Evolutionary conservation across 2,329 filamentous ascomycete species (phyloP).

Genomic region (Sporothrix variecibatus): DNA sequence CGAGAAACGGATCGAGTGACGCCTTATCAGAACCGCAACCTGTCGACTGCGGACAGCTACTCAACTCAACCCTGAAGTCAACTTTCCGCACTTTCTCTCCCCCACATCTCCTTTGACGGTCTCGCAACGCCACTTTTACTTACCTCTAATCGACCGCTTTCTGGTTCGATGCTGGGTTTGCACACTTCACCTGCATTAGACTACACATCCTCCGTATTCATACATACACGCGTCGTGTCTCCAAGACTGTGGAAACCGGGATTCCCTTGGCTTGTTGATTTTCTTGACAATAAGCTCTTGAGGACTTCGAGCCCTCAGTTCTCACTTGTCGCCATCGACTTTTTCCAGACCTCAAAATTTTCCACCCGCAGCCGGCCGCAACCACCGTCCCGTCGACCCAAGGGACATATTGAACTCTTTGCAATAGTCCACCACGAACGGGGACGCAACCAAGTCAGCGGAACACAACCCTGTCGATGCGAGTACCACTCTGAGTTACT

Average conservation of each 20-base stretch:
- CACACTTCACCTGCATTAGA: not conserved
- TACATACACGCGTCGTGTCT: not conserved
- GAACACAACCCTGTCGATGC: constrained; percentile 17
- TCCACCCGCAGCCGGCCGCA: constrained; percentile 5
- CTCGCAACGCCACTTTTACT: not conserved
- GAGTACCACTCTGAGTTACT: not conserved
- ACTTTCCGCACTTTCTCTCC: not conserved
- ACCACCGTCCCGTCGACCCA: not conserved
- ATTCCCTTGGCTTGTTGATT: not conserved
- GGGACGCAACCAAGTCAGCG: constrained; percentile 11
- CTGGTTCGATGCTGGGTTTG: not conserved
- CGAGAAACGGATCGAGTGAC: not conserved
- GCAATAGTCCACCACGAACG: not conserved
- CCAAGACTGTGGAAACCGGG: not conserved
- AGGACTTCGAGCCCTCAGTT: not conserved
- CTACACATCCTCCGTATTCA: not conserved
- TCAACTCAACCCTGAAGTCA: not conserved
- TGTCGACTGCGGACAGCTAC: not conserved
- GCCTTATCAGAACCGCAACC: not conserved
- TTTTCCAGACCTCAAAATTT: not conserved
- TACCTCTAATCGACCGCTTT: not conserved
- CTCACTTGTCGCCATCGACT: not conserved
- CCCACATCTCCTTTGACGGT: not conserved
- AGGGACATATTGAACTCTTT: not conserved
- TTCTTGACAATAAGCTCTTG: not conserved